phyloP scores from a whole-genome alignment of 1,284 basidiomycete genomes.

The Sanghuangporus baumii region DNA sequence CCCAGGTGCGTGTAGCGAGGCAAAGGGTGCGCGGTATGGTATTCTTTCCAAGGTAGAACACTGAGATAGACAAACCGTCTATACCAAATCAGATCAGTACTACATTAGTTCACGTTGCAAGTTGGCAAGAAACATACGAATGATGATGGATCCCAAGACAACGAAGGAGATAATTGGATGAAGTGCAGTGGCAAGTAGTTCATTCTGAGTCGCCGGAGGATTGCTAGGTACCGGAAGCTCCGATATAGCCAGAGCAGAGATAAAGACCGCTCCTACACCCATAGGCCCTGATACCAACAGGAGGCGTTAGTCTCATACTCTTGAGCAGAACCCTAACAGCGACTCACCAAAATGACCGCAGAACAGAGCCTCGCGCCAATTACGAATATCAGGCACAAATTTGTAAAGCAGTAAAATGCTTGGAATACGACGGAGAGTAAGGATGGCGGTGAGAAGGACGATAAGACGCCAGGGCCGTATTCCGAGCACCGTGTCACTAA shows the following conservation, averaged over 20 bases:
- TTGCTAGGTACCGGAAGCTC: slow-evolving; percentile 55
- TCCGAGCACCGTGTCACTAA: slow-evolving; percentile 55
- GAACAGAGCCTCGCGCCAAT: slow-evolving; percentile 78
- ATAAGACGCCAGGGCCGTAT: slow-evolving; percentile 73
- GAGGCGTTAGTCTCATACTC: not conserved
- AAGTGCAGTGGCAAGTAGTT: slow-evolving; percentile 63
- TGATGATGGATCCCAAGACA: slow-evolving; percentile 70
- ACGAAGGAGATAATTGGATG: slow-evolving; percentile 82
- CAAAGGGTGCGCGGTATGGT: slow-evolving; percentile 24
- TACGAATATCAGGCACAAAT: slow-evolving; percentile 80
- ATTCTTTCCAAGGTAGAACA: slow-evolving; percentile 69
- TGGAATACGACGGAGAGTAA: slow-evolving; percentile 74
- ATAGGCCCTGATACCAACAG: slow-evolving; percentile 30
- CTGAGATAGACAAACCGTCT: slow-evolving; percentile 88
- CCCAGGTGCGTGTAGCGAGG: slow-evolving; percentile 34
- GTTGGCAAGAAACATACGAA: slow-evolving; percentile 10
- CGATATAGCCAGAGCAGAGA: slow-evolving; percentile 70
- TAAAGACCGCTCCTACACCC: slow-evolving; percentile 83
- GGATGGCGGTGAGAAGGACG: slow-evolving; percentile 59
- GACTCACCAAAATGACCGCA: slow-evolving; percentile 77
- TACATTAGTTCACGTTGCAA: not conserved
- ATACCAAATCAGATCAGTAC: slow-evolving; percentile 1
- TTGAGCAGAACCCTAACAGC: not conserved
- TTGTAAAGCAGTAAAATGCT: slow-evolving; percentile 67
- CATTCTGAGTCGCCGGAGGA: slow-evolving; percentile 60